These are phyloP conservation scores for Incumbomyces lentus DNA, from an alignment of 2,329 filamentous ascomycete genomes.

Conservation along the genomic window DNA sequence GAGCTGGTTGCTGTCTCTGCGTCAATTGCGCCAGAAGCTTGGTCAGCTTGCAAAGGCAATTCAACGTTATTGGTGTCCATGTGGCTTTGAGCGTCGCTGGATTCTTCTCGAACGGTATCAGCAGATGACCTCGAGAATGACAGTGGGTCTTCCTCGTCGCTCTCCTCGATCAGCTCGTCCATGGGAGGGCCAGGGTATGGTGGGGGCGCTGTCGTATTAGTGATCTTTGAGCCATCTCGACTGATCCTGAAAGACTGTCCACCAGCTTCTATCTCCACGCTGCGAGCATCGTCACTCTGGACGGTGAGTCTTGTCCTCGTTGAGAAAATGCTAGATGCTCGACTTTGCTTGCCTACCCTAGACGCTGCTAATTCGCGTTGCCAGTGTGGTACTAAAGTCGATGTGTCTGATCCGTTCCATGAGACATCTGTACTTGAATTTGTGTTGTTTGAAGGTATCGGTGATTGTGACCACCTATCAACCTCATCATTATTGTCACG, in stretches of 20 bases:
- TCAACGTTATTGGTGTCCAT: background rate
- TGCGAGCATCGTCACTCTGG: slow-evolving; percentile 21
- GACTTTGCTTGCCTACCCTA: slow-evolving; percentile 18
- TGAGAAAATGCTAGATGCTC: slow-evolving; percentile 25
- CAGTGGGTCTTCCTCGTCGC: slow-evolving; percentile 22
- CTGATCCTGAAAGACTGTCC: slow-evolving; percentile 24
- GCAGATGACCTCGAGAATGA: background rate
- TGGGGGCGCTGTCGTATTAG: slow-evolving; percentile 18
- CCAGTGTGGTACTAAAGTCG: slow-evolving; percentile 10
- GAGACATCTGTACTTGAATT: no score
- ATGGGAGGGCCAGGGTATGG: slow-evolving; percentile 17
- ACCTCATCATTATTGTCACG: no score
- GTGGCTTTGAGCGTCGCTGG: background rate
- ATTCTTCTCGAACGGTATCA: background rate
- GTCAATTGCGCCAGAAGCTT: background rate
- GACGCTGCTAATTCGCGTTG: slow-evolving; percentile 16
- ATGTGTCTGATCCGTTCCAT: no score
- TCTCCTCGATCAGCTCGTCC: slow-evolving; percentile 24
- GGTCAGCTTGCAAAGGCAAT: background rate
- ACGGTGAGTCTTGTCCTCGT: slow-evolving; percentile 24
- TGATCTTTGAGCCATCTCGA: slow-evolving; percentile 24
- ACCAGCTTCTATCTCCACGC: slow-evolving; percentile 24
- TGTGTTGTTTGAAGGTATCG: no score
- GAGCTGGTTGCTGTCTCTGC: background rate
- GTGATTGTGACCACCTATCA: no score